Conservation (phyloP, 768 basidiomycete genomes). For the Mycena haematopus region DNA sequence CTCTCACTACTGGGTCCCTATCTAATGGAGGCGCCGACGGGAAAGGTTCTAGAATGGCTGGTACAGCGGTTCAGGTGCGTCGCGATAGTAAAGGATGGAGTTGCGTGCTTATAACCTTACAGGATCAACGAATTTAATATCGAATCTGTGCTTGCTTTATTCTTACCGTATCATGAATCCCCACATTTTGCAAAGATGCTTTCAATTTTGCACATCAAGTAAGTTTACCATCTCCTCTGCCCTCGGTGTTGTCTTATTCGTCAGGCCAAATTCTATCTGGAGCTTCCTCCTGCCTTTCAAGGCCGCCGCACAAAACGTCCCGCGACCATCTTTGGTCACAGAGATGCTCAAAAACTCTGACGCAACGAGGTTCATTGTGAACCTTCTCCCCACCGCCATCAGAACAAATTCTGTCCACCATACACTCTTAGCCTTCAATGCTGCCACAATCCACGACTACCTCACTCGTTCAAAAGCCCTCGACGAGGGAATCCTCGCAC, state of each 20-base stretch:
- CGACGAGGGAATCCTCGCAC: slow-evolving; percentile 71
- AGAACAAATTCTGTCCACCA: slow-evolving; percentile 64
- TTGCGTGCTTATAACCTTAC: slow-evolving; percentile 17
- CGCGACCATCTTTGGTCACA: slow-evolving; percentile 73
- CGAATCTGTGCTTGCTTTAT: slow-evolving; percentile 74
- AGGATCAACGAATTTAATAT: slow-evolving; percentile 96
- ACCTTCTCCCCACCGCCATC: slow-evolving; percentile 65
- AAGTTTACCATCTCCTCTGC: not conserved
- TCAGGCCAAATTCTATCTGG: slow-evolving; percentile 67
- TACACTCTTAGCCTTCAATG: slow-evolving; percentile 82
- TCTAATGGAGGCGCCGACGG: slow-evolving; percentile 80
- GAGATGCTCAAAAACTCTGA: slow-evolving; percentile 78
- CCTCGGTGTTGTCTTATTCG: slow-evolving; percentile 9
- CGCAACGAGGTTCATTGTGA: slow-evolving; percentile 73
- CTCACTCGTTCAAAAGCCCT: slow-evolving; percentile 62
- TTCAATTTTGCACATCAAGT: slow-evolving; percentile 83
- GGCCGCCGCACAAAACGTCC: slow-evolving; percentile 75
- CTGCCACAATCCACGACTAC: slow-evolving; percentile 80
- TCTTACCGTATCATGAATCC: slow-evolving; percentile 94
- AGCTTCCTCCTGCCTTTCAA: slow-evolving; percentile 78
- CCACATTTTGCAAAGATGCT: slow-evolving; percentile 94
- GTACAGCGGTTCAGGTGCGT: slow-evolving; percentile 89
- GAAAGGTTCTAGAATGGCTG: slow-evolving; percentile 92
- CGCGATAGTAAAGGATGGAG: not conserved
- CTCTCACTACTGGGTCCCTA: slow-evolving; percentile 78